Base-by-base conservation (phyloP, 257 asterid species). In the Vinca minor region DNA sequence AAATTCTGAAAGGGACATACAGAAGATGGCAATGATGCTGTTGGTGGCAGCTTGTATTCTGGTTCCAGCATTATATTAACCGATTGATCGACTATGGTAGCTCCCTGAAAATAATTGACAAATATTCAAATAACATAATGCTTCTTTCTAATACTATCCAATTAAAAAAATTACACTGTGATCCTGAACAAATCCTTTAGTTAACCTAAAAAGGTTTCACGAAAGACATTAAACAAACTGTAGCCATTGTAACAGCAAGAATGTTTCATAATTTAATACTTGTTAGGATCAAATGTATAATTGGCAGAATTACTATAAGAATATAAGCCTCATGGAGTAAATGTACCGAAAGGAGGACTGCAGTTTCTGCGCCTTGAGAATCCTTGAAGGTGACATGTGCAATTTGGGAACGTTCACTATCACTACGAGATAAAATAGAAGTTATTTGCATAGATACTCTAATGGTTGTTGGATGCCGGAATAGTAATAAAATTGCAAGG, bases 311-410 rank as follows among this genome's bases (percentile, higher is more conserved):
- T 11, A 28, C 35, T 14, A 56, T 35, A 39, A 29, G 17, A 12
- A 45, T 52, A 10, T 21, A 36, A 38, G 50, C 1, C 5, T 52
- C 25, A 25, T 8, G 6, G 59, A 25, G 28, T 38, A 56, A 28
- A 46, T 26, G 39, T 72, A 74, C 78, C 65, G 78, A 74, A 62
- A 74, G 78, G 49, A 74, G 78, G 41, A 74, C 71, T 8, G 78
- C 78, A 50, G 78, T 74, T 64, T 74, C 78, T 74, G 78, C 78
- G 29, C 74, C 78, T 38, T 74, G 78, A 47, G 68, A 36, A 42
- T 74, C 78, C 69, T 69, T 69, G 54, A 74, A 74, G 8, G 74
- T 74, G 53, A 74, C 74, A n/a, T 63, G 69, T n/a, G 78, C 78
- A 41, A 53, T 49, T 59, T 69, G 78, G 39, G 78, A 74, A 39